Conservation (phyloP, 768 basidiomycete species). For the Collybia nuda region DNA sequence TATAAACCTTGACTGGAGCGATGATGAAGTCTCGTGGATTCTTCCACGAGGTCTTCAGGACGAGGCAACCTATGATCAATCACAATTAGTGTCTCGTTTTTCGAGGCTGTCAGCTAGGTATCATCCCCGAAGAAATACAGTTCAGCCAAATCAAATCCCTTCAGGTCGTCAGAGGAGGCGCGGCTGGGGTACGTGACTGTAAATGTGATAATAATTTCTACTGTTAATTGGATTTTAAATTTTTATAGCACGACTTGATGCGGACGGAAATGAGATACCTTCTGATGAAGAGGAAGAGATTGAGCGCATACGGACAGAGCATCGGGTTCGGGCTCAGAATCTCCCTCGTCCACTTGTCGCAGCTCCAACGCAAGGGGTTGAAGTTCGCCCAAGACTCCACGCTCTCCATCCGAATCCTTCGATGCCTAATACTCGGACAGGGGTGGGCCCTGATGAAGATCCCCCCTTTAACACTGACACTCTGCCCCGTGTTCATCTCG, state of each 20-base stretch:
- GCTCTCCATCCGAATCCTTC: slow-evolving; percentile 9
- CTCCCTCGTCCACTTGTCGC: slow-evolving; percentile 5
- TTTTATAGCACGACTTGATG: slow-evolving; percentile 43
- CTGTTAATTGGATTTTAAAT: slow-evolving; percentile 6
- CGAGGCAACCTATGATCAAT: slow-evolving; percentile 1
- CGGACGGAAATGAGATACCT: slow-evolving; percentile 65
- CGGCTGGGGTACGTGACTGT: slow-evolving; percentile 42
- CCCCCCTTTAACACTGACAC: not conserved
- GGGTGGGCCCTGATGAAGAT: not conserved
- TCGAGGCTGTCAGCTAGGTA: not conserved
- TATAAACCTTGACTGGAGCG: slow-evolving; percentile 38
- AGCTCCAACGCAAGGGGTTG: slow-evolving; percentile 1
- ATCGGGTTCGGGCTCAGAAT: slow-evolving; percentile 35
- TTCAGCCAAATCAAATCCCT: slow-evolving; percentile 3
- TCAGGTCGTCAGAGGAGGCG: slow-evolving; percentile 28
- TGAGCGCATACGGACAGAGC: slow-evolving; percentile 50
- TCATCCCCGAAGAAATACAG: slow-evolving; percentile 9
- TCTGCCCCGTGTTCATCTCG: slow-evolving; percentile 20
- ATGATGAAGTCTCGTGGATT: slow-evolving; percentile 33
- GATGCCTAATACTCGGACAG: not conserved
- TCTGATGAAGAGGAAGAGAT: slow-evolving; percentile 62
- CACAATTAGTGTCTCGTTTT: not conserved
- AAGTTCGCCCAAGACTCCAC: slow-evolving; percentile 9
- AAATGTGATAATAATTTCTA: not conserved
- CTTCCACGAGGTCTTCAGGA: slow-evolving; percentile 16